Percentiles rank a stretch among this genome's conserved stretches.
phyloP scores from a whole-genome alignment of 495 filamentous ascomycete species.

The Daldinia caldariorum region DNA sequence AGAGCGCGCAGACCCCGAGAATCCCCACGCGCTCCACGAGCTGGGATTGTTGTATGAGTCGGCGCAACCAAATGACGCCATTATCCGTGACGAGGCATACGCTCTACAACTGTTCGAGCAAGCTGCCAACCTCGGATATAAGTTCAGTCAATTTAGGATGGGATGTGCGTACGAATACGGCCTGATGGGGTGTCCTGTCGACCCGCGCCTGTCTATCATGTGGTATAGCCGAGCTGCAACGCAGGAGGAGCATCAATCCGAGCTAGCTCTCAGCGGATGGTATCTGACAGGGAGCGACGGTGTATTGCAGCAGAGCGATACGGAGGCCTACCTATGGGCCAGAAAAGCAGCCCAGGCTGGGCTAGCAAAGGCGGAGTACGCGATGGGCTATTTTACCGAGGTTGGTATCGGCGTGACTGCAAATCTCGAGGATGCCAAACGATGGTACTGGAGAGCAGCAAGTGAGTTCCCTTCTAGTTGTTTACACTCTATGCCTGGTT shows the following conservation, averaged over 20 bases:
- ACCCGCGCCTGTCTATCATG: conserved; percentile 82
- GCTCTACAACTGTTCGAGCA: conserved; percentile 82
- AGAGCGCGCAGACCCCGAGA: conserved; percentile 85
- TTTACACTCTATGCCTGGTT: not conserved
- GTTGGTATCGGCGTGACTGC: conserved; percentile 89
- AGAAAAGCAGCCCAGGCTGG: conserved; percentile 88
- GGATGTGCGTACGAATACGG: conserved; percentile 93
- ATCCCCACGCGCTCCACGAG: conserved; percentile 95
- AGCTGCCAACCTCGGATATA: conserved; percentile 91
- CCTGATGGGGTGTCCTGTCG: conserved; percentile 79
- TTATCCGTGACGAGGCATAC: conserved; percentile 82
- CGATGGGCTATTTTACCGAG: conserved; percentile 98
- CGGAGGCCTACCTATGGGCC: conserved; percentile 97
- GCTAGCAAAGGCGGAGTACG: conserved; percentile 92
- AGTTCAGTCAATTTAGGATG: conserved; percentile 91
- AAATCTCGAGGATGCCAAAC: conserved; percentile 92
- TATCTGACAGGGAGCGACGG: conserved; percentile 92
- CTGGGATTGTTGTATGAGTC: conserved; percentile 85
- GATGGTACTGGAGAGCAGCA: conserved; percentile 98
- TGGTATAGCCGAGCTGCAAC: conserved; percentile 94
- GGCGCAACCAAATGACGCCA: conserved; percentile 70
- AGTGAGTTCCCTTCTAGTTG: conserved; percentile 68
- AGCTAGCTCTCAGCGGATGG: conserved; percentile 93
- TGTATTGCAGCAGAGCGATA: conserved; percentile 89
- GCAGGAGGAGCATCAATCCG: conserved; percentile 94